Conservation (phyloP, 176 grass and related monocot genomes). For the Panicum miliaceum region DNA sequence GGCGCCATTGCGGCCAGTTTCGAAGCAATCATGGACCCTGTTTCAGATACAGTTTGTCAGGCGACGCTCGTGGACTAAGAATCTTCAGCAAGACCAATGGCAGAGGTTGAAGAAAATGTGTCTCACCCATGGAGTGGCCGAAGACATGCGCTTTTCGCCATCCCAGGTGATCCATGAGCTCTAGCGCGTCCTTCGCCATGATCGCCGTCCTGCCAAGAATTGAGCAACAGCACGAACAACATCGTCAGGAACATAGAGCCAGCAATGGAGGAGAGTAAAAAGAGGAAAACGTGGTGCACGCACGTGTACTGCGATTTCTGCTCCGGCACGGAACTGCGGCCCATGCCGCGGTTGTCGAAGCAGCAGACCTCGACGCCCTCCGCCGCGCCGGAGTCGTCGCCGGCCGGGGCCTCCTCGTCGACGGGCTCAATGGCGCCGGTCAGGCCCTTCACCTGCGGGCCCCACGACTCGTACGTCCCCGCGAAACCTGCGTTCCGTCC, state of each 20-base stretch:
- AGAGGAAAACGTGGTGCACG: neutral
- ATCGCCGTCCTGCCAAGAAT: constrained; percentile 57
- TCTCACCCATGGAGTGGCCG: constrained; percentile 81
- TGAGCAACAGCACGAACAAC: neutral
- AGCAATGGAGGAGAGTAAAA: neutral
- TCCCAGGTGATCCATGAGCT: constrained; percentile 67
- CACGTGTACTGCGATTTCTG: constrained; percentile 73
- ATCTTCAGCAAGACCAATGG: neutral
- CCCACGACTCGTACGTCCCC: constrained; percentile 73
- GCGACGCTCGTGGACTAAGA: neutral
- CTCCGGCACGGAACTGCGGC: constrained; percentile 64
- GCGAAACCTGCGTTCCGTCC: constrained; percentile 60
- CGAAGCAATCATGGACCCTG: constrained; percentile 79
- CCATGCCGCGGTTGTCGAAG: constrained; percentile 88
- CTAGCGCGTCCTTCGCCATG: constrained; percentile 77
- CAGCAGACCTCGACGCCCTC: constrained; percentile 81
- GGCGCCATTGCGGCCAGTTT: constrained; percentile 71
- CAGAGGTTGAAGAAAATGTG: neutral
- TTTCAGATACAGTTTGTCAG: constrained; percentile 9
- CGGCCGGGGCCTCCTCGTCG: constrained; percentile 56
- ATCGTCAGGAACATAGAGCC: neutral
- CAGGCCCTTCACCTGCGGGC: constrained; percentile 77
- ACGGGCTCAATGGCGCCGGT: constrained; percentile 48
- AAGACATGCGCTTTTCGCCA: constrained; percentile 70
- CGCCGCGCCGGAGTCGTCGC: constrained; percentile 20